Evolutionary conservation across 768 basidiomycete species (phyloP), one percentile per base, ranked within the genome.

Genomic region (Crepidotus variabilis): DNA sequence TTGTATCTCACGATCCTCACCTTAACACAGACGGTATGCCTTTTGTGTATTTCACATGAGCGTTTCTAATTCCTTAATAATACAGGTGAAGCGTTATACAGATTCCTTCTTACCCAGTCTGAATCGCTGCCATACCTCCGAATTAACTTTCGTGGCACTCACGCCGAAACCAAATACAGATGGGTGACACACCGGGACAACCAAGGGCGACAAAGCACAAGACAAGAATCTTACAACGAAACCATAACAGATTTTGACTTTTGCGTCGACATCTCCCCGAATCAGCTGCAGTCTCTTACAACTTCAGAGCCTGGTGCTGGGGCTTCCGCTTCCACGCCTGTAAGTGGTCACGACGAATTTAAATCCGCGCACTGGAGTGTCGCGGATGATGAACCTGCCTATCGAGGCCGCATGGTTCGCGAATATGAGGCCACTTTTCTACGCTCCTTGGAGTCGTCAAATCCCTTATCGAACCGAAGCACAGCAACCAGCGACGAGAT

Each of bases 181-280:
- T 67, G 75, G 58, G 80, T 86, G 11, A 73, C 71, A 28, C 63
- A 65, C 39, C 63, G 63, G 20, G 66, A 68, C 69, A 70, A 54
- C 39, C 59, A 71, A 43, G 79, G 80, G 8, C 69, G 66, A 14
- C 59, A 67, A 5, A 63, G 64, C 10, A 66, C 67, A 24, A 70
- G 65, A 13, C 71, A 70, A 1, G 87, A 89, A 57, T 64, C 68
- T n/a, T 80, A 86, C 65, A 79, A 76, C 7, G 83, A 85, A 58
- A 81, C 71, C 0, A 72, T 90, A 45, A 75, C 77, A 20, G 88
- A 90, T 63, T 90, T 90, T 61, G 80, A 87, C 62, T 90, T 90
- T 66, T 74, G 67, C 59, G 81, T 90, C 64, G 81, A 85, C 61
- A 63, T 86, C 20, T 56, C 28, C 6, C 50, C 56, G 13, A 22